These are phyloP conservation scores for Dictyostelium intermedium DNA, from an alignment of 78 protist genomes.

Conservation along the genomic window DNA sequence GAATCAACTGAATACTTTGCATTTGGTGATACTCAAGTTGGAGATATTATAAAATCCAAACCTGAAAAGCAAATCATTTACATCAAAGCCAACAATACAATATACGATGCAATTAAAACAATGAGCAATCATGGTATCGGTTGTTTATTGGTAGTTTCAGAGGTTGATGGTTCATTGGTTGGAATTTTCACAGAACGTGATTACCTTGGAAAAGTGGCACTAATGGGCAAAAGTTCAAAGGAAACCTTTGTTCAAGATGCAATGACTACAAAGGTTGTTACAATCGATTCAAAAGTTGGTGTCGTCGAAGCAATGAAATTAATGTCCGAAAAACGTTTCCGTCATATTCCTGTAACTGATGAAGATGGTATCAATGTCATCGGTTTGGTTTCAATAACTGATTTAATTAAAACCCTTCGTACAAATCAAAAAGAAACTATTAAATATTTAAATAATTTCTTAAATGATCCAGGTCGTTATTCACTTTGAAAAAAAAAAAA, in stretches of 20 bases:
- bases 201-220: conserved; percentile 33
- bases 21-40: conserved; percentile 44
- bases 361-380: neutral
- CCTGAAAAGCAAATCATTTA: neutral
- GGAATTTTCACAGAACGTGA: conserved; percentile 70
- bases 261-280: conserved; percentile 27
- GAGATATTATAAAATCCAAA: conserved; percentile 25
- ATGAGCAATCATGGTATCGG: conserved; percentile 52
- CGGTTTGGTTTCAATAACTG: conserved; percentile 58
- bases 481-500: neutral
- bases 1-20: conserved; percentile 19
- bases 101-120: conserved; percentile 14
- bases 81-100: neutral
- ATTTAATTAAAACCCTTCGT: conserved; percentile 13
- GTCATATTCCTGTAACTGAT: conserved; percentile 61
- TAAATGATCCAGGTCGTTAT: conserved; percentile 21
- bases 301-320: conserved; percentile 32
- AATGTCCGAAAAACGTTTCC: conserved; percentile 47
- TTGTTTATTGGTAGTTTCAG: conserved; percentile 9
- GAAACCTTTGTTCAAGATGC: neutral
- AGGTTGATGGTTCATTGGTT: neutral
- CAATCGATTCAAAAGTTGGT: neutral
- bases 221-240: neutral
- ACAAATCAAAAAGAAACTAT: conserved; percentile 63
- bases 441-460: conserved; percentile 39